phyloP scores from a whole-genome alignment of 2,329 filamentous ascomycete species.

The Aschersonia sp. region DNA sequence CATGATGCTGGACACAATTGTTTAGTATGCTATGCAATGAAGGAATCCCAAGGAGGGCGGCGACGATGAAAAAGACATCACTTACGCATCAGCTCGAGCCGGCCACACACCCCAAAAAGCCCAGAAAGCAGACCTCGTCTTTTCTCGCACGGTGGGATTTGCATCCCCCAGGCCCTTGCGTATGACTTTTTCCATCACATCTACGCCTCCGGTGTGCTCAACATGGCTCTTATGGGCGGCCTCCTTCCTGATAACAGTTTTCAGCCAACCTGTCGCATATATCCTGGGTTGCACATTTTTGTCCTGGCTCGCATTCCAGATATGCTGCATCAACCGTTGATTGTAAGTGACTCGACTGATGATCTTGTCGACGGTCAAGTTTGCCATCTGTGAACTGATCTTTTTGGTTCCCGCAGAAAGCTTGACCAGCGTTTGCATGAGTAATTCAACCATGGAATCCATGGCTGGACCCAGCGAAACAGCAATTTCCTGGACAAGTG shows the following conservation, averaged over 20 bases:
- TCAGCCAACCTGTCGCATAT: constrained; percentile 71
- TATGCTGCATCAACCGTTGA: constrained; percentile 68
- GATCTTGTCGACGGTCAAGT: constrained; percentile 66
- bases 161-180: constrained; percentile 80
- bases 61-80: constrained; percentile 6
- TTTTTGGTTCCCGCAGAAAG: constrained; percentile 84
- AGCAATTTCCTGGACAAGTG: constrained; percentile 73
- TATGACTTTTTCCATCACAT: constrained; percentile 75
- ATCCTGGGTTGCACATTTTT: constrained; percentile 83
- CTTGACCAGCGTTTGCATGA: constrained; percentile 83
- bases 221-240: constrained; percentile 64
- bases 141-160: constrained; percentile 80
- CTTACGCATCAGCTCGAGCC: constrained; percentile 58
- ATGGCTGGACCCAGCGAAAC: constrained; percentile 61
- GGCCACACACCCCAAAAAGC: constrained; percentile 66
- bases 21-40: constrained; percentile 8
- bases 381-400: constrained; percentile 75
- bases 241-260: constrained; percentile 67
- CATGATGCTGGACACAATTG: constrained; percentile 48
- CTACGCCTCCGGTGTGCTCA: constrained; percentile 72
- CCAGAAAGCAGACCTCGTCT: constrained; percentile 80
- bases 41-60: background rate
- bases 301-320: constrained; percentile 71
- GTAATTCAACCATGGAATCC: constrained; percentile 78
- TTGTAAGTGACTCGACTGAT: constrained; percentile 70